Base-by-base conservation (phyloP, 2,329 filamentous ascomycete species). In the Mollisiaceae sp. region DNA sequence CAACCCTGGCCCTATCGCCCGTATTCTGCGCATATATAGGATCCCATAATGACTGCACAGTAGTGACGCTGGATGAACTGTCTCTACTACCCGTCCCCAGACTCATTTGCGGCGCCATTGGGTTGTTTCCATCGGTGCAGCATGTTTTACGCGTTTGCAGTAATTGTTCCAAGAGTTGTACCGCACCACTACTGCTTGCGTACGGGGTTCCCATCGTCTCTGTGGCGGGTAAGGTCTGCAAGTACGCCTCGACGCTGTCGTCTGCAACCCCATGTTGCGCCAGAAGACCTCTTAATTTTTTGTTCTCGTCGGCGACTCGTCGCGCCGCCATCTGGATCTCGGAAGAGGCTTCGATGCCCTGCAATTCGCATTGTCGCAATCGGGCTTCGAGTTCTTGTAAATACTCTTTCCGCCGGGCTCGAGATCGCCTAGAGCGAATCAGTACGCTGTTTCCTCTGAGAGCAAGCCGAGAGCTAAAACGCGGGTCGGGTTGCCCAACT, bases 331-430 rank as follows among this genome's bases (percentile, higher is more conserved):
- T 79, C 74, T 93, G 91, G 12, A 93, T 87, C 73, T 92, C 89
- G n/a, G 84, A 80, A 0, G 88, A 89, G 3, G 89, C 90, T 72
- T 90, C 85, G 58, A 91, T 83, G 20, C 91, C 90, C 38, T 84
- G 80, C 43, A 85, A 81, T 75, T 93, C 89, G 74, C 85, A 91
- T 60, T 79, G 78, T 56, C 87, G 84, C 64, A 90, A 78, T 66
- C 86, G 87, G 62, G 83, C 79, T 77, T 93, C 90, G 35, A 93
- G 83, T 63, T 91, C 88, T 67, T 87, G 82, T 45, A 92, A 79
- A 74, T 93, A 92, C 73, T 92, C 89, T 79, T 90, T 91, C 69
- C 88, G 84, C 41, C 90, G 85, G 55, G 89, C 89, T 61, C 91
- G 87, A n/a, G 89, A 92, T 67, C 90, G 87, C 6, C 41, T 43